phyloP scores from a whole-genome alignment of 2,329 filamentous ascomycete genomes.

The Fusarium sp. region DNA sequence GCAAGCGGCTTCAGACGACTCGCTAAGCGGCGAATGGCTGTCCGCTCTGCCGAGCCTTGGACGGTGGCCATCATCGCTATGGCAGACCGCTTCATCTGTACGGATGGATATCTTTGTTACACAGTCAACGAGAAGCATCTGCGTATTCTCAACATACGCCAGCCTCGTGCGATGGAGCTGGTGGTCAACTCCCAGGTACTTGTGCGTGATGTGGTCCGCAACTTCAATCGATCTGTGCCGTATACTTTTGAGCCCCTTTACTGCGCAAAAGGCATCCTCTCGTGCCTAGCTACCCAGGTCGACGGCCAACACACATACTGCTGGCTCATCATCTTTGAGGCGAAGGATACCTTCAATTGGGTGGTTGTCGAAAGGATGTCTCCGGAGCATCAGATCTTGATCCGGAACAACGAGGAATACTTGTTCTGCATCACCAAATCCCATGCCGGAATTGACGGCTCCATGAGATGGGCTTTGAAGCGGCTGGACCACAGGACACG shows the following conservation, averaged over 20 bases:
- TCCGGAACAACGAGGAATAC: constrained; percentile 70
- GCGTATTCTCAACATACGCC: constrained; percentile 69
- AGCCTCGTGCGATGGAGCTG: constrained; percentile 60
- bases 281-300: constrained; percentile 65
- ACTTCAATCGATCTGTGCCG: constrained; percentile 49
- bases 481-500: constrained; percentile 60
- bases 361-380: constrained; percentile 56
- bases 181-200: constrained; percentile 65
- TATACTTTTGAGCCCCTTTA: constrained; percentile 67
- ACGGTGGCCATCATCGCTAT: constrained; percentile 70
- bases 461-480: constrained; percentile 72
- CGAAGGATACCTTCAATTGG: constrained; percentile 56
- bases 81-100: constrained; percentile 72
- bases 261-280: constrained; percentile 68
- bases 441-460: constrained; percentile 62
- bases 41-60: constrained; percentile 72
- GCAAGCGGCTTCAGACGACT: constrained; percentile 61
- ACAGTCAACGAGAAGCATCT: constrained; percentile 58
- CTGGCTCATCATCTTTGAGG: constrained; percentile 62
- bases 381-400: constrained; percentile 70
- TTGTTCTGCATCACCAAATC: constrained; percentile 77
- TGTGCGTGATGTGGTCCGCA: constrained; percentile 50
- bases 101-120: constrained; percentile 74
- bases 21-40: constrained; percentile 70
- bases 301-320: constrained; percentile 49